These are phyloP conservation scores for Gossypium anomalum DNA, from an alignment of 345 rosid species.

Conservation along the genomic window DNA sequence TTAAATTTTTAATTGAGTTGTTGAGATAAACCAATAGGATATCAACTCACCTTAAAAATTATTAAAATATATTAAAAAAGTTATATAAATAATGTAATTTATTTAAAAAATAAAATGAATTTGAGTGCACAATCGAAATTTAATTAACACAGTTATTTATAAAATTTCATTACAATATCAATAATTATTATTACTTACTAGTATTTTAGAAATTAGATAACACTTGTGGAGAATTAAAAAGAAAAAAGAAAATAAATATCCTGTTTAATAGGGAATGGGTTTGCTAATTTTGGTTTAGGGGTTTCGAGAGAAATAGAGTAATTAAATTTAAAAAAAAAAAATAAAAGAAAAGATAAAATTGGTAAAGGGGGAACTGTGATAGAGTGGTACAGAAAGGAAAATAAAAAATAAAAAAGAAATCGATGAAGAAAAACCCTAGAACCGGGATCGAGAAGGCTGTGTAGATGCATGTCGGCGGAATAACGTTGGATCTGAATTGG, in stretches of 20 bases:
- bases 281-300: neutral
- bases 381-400: neutral
- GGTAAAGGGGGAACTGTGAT: neutral
- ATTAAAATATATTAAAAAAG: no score
- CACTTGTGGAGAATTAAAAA: no score
- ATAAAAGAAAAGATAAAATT: neutral
- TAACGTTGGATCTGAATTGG: constrained; percentile 75
- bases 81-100: no score
- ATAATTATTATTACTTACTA: no score
- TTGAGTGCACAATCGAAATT: no score
- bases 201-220: no score
- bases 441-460: constrained; percentile 20
- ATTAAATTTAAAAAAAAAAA: neutral
- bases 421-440: constrained; percentile 23
- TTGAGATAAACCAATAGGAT: no score
- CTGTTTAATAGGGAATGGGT: neutral
- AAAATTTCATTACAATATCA: no score
- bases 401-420: neutral
- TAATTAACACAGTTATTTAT: no score
- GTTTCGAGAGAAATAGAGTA: neutral
- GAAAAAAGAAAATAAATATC: neutral
- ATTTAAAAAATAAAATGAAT: no score
- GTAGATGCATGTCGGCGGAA: constrained; percentile 76
- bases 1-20: no score
- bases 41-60: no score